Evolutionary conservation across 345 rosid genomes (phyloP).

Genomic region (Lepidium sativum): DNA sequence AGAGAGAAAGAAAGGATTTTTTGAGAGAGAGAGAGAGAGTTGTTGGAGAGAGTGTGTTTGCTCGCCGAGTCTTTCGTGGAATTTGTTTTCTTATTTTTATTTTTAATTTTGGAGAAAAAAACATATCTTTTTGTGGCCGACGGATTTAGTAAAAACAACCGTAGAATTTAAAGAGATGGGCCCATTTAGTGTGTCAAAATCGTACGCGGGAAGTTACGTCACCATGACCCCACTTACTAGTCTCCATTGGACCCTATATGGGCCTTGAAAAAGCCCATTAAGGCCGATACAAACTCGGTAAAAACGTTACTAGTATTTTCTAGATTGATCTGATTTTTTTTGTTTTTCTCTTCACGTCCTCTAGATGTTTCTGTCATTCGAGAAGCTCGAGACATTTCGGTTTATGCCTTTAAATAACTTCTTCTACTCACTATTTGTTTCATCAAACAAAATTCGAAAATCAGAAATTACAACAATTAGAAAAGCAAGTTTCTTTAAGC

Average conservation of each 20-base stretch:
- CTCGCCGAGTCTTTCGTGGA: conserved; percentile 14
- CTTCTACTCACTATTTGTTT: no score
- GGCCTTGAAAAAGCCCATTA: neutral
- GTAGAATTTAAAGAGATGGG: neutral
- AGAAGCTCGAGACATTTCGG: conserved; percentile 3
- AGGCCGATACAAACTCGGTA: neutral
- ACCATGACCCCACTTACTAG: conserved; percentile 16
- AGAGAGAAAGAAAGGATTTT: neutral
- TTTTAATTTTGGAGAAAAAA: neutral
- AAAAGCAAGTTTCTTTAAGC: neutral
- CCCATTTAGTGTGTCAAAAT: neutral
- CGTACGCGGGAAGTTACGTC: conserved; percentile 23
- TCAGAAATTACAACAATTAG: neutral
- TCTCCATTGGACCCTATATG: neutral
- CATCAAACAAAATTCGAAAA: neutral
- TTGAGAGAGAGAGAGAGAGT: conserved; percentile 4
- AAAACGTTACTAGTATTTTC: neutral
- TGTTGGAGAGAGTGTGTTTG: neutral
- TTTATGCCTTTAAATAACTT: neutral
- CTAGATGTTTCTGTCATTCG: neutral
- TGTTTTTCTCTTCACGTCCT: neutral
- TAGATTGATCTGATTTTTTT: neutral
- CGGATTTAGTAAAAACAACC: conserved; percentile 14
- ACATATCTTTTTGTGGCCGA: conserved; percentile 21
- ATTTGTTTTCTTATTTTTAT: neutral